These are phyloP conservation scores for Platanus orientalis DNA, from an alignment of 164 flowering plant species.

Conservation along the genomic window DNA sequence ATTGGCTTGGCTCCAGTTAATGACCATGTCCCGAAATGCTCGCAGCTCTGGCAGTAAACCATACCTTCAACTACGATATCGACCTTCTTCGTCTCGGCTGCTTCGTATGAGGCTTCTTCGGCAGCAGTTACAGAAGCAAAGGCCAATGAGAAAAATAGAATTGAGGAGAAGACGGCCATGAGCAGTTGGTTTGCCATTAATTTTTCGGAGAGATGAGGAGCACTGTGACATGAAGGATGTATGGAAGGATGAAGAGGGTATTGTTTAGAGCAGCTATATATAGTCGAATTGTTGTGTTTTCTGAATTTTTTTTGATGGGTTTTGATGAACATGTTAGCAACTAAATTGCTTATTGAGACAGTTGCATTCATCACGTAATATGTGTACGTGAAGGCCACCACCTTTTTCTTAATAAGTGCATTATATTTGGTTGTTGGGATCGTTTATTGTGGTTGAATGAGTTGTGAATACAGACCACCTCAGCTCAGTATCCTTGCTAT, in stretches of 20 bases:
- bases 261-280: slow-evolving; percentile 7
- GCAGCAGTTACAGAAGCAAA: slow-evolving; percentile 19
- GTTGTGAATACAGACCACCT: too few species aligned
- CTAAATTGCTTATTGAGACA: neutral
- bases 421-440: neutral
- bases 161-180: slow-evolving; percentile 18
- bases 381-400: slow-evolving; percentile 33
- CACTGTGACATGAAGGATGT: neutral
- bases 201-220: slow-evolving; percentile 11
- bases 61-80: slow-evolving; percentile 74
- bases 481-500: too few species aligned
- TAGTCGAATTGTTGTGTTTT: too few species aligned
- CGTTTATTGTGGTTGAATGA: neutral
- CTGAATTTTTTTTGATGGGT: too few species aligned
- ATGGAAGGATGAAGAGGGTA: slow-evolving; percentile 4
- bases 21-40: slow-evolving; percentile 48
- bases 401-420: slow-evolving; percentile 6
- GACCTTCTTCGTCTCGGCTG: slow-evolving; percentile 23
- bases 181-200: slow-evolving; percentile 41
- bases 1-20: slow-evolving; percentile 54
- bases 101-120: slow-evolving; percentile 14
- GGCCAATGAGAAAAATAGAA: slow-evolving; percentile 36
- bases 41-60: slow-evolving; percentile 84
- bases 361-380: too few species aligned
- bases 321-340: too few species aligned